A percentile compares a stretch with the other conserved stretches of the same genome.
Evolutionary conservation across 208 protist species (phyloP).

Genomic region (Trichomonas vaginalis): DNA sequence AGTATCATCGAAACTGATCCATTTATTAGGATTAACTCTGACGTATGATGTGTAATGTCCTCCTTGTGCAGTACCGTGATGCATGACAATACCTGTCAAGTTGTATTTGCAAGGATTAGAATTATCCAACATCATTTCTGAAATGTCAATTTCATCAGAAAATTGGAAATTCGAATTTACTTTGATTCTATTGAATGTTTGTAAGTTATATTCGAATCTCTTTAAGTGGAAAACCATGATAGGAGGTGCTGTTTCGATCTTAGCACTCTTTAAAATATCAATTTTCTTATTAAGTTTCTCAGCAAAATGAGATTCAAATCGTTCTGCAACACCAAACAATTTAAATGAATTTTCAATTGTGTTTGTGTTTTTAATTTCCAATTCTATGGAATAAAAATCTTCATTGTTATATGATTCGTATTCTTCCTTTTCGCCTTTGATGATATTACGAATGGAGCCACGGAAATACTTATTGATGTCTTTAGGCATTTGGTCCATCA

Average conservation of each 20-base stretch:
- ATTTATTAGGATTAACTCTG: constrained; percentile 24
- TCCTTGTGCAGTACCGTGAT: constrained; percentile 44
- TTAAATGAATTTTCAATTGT: not conserved
- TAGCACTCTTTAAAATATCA: not conserved
- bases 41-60: constrained; percentile 55
- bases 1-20: not conserved
- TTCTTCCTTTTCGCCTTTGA: not conserved
- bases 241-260: not conserved
- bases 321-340: not conserved
- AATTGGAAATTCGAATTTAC: not conserved
- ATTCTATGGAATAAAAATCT: not conserved
- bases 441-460: not conserved
- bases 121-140: not conserved
- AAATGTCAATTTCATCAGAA: not conserved
- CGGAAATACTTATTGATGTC: not conserved
- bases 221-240: not conserved
- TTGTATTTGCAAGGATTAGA: constrained; percentile 29
- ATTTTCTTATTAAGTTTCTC: not conserved
- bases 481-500: not conserved
- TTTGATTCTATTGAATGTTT: not conserved
- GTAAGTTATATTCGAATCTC: not conserved
- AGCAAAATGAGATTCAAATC: not conserved
- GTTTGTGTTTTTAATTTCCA: not conserved
- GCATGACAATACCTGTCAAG: constrained; percentile 45
- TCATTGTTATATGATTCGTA: not conserved